Base-by-base conservation (phyloP, 176 grass and related monocot genomes). In the Paspalum notatum region DNA sequence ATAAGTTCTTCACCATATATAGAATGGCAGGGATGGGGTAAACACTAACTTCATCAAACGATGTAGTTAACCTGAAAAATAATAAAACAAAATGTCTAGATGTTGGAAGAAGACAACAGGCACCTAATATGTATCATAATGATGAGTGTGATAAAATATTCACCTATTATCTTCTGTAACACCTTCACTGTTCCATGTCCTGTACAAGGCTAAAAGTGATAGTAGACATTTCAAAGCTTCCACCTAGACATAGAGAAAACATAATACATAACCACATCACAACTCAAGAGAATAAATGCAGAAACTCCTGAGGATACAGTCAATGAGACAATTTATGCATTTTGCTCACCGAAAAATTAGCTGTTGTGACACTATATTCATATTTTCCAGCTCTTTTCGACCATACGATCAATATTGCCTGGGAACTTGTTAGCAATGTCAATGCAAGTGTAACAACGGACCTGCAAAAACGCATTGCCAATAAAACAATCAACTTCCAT, bases 301-400 rank as follows among this genome's bases (percentile, higher is more conserved):
- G 21, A 64, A 84, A 40, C 24, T 77, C 16, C 47, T 77, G 61
- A 24, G 5, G 0, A 7, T 48, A 81, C 13, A 60, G 12, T 69
- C 73, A 53, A 40, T 16, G 18, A 75, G 73, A 43, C 45, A 82
- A 84, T 51, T 32, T 43, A 54, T 40, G 24, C 18, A 53, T 72
- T 75, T 76, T 32, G 3, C 95, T 93, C 73, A 95, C 95, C 54
- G 80, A 91, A 85, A 98, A 98, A 83, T 98, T 98, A 56, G 95
- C 92, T 62, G 95, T 95, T 79, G 90, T 98, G 73, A 98, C 88
- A 93, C 92, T 98, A 44, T 98, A 95, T 64, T 98, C 92, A 80
- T 93, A 98, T 67, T 93, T 91, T 72, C 88, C 88, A 81, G 78
- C 88, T 95, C 89, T 92, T 85, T 95, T 95, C 0, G 92, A 98